phyloP scores from a whole-genome alignment of 2,329 filamentous ascomycete species.

The Chrysosporium keratinophilum region DNA sequence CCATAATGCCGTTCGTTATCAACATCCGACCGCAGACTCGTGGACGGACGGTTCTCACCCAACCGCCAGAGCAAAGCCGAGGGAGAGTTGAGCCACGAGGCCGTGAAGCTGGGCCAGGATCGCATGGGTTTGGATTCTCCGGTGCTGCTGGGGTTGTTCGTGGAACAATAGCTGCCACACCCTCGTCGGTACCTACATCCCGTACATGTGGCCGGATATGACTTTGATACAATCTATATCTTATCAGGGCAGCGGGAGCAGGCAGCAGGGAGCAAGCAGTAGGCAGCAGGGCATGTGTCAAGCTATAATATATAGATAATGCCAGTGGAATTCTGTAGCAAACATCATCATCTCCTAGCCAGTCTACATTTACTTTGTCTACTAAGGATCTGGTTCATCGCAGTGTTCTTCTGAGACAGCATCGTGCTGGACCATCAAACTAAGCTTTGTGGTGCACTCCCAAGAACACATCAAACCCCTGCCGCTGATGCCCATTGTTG shows the following conservation, averaged over 20 bases:
- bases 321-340: no score
- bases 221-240: no score
- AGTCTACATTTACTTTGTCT: no score
- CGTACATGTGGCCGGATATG: no score
- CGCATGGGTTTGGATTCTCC: not conserved
- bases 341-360: no score
- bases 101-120: not conserved
- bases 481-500: not conserved
- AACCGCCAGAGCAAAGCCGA: not conserved
- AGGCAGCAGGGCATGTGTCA: no score
- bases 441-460: not conserved
- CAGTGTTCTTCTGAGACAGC: not conserved
- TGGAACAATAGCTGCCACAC: not conserved
- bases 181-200: no score
- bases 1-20: not conserved
- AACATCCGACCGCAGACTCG: not conserved
- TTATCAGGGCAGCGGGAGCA: no score
- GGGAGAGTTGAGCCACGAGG: not conserved
- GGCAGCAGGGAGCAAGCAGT: no score
- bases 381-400: not conserved
- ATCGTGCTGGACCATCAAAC: not conserved
- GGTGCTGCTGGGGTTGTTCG: not conserved
- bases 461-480: constrained; percentile 1
- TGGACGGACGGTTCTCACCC: not conserved
- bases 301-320: no score